phyloP scores from a whole-genome alignment of 106 monocot species.

The Gastrodia elata region DNA sequence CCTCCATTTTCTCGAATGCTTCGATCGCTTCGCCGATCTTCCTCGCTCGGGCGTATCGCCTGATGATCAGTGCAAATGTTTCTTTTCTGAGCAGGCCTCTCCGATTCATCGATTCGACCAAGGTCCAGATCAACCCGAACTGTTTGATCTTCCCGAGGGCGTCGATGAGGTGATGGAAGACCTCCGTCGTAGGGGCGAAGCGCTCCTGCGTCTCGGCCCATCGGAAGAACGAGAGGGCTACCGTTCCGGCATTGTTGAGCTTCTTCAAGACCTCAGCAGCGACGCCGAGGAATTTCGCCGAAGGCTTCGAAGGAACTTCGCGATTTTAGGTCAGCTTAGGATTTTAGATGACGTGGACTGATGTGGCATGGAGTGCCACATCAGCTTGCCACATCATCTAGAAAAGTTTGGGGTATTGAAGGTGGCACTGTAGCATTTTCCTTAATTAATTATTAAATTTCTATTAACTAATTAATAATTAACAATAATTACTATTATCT shows the following conservation, averaged over 20 bases:
- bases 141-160: slow-evolving; percentile 95
- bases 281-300: too few species aligned
- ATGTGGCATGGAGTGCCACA: too few species aligned
- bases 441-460: too few species aligned
- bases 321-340: too few species aligned
- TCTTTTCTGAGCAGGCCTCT: slow-evolving; percentile 41
- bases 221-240: slow-evolving; percentile 56
- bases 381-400: too few species aligned
- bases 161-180: slow-evolving; percentile 69
- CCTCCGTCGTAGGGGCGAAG: slow-evolving; percentile 37
- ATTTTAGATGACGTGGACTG: too few species aligned
- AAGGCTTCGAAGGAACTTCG: too few species aligned
- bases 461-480: too few species aligned
- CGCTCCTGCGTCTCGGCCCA: slow-evolving; percentile 64
- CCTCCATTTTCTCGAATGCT: slow-evolving; percentile 62
- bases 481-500: too few species aligned
- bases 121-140: slow-evolving; percentile 64
- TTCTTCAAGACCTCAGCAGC: slow-evolving; percentile 55
- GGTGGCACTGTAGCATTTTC: too few species aligned
- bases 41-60: slow-evolving; percentile 70
- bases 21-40: slow-evolving; percentile 60
- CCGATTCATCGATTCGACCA: slow-evolving; percentile 60
- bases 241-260: slow-evolving; percentile 64
- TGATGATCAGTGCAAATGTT: slow-evolving; percentile 49
- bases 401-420: too few species aligned